Conservation (phyloP, 2,329 filamentous ascomycete genomes). For the Monosporascus cannonballus region DNA sequence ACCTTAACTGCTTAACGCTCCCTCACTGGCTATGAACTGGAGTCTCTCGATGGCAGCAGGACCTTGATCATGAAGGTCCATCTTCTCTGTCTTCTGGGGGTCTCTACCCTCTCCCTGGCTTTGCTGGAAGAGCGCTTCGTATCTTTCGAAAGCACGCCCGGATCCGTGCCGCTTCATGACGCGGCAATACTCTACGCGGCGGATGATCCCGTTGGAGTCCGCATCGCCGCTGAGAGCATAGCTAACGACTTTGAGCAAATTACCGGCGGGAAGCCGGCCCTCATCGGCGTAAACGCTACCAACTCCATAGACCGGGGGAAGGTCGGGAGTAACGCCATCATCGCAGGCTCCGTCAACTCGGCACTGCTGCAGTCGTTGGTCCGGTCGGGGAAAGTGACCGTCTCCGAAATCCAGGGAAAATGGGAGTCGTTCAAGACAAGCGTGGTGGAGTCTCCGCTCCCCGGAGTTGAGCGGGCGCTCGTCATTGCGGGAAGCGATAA, state of each 20-base stretch:
- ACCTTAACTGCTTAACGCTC: too few species aligned
- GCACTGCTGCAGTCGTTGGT: slow-evolving; percentile 40
- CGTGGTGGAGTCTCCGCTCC: slow-evolving; percentile 38
- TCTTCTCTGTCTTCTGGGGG: not conserved
- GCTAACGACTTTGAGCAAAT: slow-evolving; percentile 21
- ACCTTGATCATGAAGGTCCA: not conserved
- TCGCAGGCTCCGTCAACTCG: slow-evolving; percentile 44
- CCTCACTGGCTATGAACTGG: too few species aligned
- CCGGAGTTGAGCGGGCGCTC: slow-evolving; percentile 40
- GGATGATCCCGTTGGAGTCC: slow-evolving; percentile 13
- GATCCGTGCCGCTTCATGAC: slow-evolving; percentile 7
- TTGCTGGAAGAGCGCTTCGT: slow-evolving; percentile 12
- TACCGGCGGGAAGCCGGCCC: slow-evolving; percentile 8
- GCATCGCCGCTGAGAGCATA: slow-evolving; percentile 14
- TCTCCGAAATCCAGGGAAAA: slow-evolving; percentile 41
- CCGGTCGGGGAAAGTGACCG: slow-evolving; percentile 38
- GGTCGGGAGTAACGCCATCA: slow-evolving; percentile 32
- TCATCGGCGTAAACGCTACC: slow-evolving; percentile 4
- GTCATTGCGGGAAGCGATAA: slow-evolving; percentile 55
- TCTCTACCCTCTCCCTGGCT: slow-evolving; percentile 1
- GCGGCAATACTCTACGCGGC: slow-evolving; percentile 11
- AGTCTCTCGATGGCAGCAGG: not conserved
- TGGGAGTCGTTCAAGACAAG: slow-evolving; percentile 53
- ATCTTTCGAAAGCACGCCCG: slow-evolving; percentile 6
- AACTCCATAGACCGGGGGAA: slow-evolving; percentile 1